Evolutionary conservation across 2,329 filamentous ascomycete genomes (phyloP).

Genomic region (Hymenoscyphus occultus): DNA sequence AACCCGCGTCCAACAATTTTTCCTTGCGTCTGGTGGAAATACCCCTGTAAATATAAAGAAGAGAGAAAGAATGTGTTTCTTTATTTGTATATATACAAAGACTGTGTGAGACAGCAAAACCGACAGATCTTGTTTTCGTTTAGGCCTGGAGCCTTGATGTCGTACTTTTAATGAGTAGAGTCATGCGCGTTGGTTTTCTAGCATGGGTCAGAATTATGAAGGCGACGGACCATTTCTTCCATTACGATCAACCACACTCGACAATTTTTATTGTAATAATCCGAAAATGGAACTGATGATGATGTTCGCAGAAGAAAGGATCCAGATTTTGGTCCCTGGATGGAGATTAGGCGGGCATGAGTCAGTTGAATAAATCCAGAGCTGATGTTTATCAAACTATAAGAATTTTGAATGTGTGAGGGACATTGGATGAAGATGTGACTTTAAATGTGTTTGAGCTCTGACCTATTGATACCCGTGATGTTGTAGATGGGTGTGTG

Average conservation of each 20-base stretch:
- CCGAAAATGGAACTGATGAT: neutral
- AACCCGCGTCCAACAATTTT: neutral
- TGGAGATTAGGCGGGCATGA: neutral
- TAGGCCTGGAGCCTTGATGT: constrained; percentile 27
- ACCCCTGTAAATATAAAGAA: constrained; percentile 6
- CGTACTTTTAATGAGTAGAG: neutral
- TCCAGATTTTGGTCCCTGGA: neutral
- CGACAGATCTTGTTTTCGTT: constrained; percentile 14
- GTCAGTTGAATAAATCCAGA: neutral
- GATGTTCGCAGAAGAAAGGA: neutral
- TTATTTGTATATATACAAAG: constrained; percentile 24
- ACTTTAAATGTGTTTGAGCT: neutral
- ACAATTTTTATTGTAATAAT: neutral
- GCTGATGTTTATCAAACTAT: neutral
- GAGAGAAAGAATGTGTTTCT: constrained; percentile 2
- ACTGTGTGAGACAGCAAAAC: neutral
- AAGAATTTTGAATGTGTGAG: neutral
- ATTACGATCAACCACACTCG: neutral
- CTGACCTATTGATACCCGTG: neutral
- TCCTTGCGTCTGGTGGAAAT: constrained; percentile 2
- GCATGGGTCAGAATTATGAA: constrained; percentile 20
- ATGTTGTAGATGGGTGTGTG: neutral
- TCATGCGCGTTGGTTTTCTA: neutral
- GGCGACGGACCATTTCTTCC: neutral
- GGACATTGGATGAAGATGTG: neutral